phyloP scores from a whole-genome alignment of 805 yeast species.

The Zygotorulaspora florentina region DNA sequence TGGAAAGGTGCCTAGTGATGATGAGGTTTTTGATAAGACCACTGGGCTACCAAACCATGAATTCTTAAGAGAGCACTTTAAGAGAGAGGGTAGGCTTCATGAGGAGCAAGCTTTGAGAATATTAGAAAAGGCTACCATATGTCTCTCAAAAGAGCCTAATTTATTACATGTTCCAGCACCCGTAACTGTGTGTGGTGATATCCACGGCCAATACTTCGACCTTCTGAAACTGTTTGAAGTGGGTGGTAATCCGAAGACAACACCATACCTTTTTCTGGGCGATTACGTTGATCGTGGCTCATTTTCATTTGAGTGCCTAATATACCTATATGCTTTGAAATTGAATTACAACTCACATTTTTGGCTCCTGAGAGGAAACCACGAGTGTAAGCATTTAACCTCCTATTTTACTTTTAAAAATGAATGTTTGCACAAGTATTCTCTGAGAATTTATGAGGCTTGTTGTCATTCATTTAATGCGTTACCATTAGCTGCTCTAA shows the following conservation, averaged over 20 bases:
- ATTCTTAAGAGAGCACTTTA: constrained; percentile 69
- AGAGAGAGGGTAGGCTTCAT: constrained; percentile 73
- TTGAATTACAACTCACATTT: constrained; percentile 68
- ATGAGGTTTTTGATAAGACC: constrained; percentile 52
- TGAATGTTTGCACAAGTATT: constrained; percentile 86
- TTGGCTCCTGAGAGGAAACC: constrained; percentile 88
- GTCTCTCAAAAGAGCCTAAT: constrained; percentile 71
- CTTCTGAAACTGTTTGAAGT: constrained; percentile 86
- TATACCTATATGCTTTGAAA: constrained; percentile 75
- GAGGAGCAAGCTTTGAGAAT: constrained; percentile 69
- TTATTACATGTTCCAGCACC: constrained; percentile 83
- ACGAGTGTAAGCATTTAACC: constrained; percentile 90
- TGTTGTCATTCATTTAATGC: constrained; percentile 78
- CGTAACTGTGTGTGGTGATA: constrained; percentile 92
- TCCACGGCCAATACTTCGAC: constrained; percentile 95
- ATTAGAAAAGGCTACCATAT: constrained; percentile 56
- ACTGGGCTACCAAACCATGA: constrained; percentile 68
- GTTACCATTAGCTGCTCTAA: constrained; percentile 85
- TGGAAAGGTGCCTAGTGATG: constrained; percentile 57
- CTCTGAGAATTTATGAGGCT: constrained; percentile 58
- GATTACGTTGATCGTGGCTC: constrained; percentile 96
- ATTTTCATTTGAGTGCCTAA: constrained; percentile 75
- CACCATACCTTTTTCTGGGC: constrained; percentile 80
- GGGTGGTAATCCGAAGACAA: constrained; percentile 79
- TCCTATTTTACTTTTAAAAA: constrained; percentile 88